These are phyloP conservation scores for Fraxinus excelsior DNA, from an alignment of 257 asterid genomes.

Conservation along the genomic window DNA sequence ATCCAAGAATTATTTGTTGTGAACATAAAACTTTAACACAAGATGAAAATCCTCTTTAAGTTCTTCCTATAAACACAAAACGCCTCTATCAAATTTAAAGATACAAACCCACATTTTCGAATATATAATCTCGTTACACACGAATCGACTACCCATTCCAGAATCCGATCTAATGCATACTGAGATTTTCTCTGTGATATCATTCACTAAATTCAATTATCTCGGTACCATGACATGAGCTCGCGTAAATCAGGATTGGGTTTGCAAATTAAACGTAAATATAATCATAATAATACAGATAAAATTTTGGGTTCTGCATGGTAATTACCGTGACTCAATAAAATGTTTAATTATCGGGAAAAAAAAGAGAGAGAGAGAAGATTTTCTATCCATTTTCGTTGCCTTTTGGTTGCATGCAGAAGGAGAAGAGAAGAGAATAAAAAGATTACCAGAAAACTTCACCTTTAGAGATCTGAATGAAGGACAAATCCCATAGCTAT, in stretches of 20 bases:
- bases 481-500: neutral
- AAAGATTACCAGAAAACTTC: neutral
- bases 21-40: neutral
- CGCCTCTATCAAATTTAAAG: neutral
- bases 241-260: neutral
- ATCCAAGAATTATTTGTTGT: neutral
- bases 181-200: neutral
- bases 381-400: neutral
- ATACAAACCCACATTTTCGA: neutral
- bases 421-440: neutral
- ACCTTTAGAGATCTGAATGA: neutral
- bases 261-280: neutral
- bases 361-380: too few relatives aligned
- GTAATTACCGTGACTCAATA: neutral
- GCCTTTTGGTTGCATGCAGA: conserved; percentile 1
- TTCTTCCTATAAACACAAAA: neutral
- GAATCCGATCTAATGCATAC: neutral
- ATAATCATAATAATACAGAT: too few relatives aligned
- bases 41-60: neutral
- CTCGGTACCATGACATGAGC: neutral
- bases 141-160: neutral
- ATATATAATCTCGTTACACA: neutral
- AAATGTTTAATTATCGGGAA: too few relatives aligned
- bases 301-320: neutral
- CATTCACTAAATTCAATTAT: neutral